phyloP scores from a whole-genome alignment of 371 early-diverging fungal genomes.

The Capillidium rhysosporum region DNA sequence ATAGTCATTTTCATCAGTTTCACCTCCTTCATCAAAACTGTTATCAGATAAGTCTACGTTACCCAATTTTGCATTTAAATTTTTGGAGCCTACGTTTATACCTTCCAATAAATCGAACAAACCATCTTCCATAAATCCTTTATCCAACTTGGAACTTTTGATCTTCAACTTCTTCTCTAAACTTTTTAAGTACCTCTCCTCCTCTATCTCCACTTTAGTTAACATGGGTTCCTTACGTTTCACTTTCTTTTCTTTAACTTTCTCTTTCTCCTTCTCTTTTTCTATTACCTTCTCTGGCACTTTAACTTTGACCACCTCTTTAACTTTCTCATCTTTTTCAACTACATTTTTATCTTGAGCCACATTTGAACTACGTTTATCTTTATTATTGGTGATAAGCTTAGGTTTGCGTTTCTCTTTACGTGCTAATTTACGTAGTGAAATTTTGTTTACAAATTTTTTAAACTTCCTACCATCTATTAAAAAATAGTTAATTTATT shows the following conservation, averaged over 20 bases:
- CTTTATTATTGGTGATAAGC: constrained; percentile 14
- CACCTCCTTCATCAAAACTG: constrained; percentile 7
- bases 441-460: not conserved
- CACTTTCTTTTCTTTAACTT: constrained; percentile 30
- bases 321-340: not conserved
- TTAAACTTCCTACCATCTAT: not conserved
- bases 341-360: not conserved
- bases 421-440: not conserved
- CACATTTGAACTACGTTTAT: not conserved
- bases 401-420: constrained; percentile 6
- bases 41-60: constrained; percentile 9
- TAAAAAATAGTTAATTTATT: not conserved
- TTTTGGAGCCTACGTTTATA: constrained; percentile 20
- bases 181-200: constrained; percentile 50
- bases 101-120: not conserved
- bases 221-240: constrained; percentile 9
- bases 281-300: not conserved
- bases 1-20: constrained; percentile 9
- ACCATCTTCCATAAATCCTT: constrained; percentile 17
- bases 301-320: not conserved
- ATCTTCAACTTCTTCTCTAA: constrained; percentile 62
- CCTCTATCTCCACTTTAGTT: constrained; percentile 18
- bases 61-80: constrained; percentile 4
- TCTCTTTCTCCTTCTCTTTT: not conserved
- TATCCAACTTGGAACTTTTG: constrained; percentile 21